phyloP scores from a whole-genome alignment of 169 alveolate species.

The Cryptosporidium ryanae region DNA sequence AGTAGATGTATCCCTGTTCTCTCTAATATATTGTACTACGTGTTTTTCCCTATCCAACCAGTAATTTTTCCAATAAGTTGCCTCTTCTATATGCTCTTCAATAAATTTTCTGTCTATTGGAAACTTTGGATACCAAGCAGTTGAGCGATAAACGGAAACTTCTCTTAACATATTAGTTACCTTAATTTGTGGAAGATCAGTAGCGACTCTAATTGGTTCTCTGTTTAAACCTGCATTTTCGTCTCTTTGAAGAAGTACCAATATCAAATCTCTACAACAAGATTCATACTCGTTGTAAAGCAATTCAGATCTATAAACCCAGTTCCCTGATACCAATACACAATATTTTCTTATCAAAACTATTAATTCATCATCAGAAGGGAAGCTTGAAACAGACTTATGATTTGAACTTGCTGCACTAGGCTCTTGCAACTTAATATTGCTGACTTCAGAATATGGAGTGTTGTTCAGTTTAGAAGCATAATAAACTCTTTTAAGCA shows the following conservation, averaged over 20 bases:
- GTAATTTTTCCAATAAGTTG: slow-evolving; percentile 58
- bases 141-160: slow-evolving; percentile 54
- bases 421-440: slow-evolving; percentile 1
- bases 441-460: not conserved
- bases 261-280: slow-evolving; percentile 67
- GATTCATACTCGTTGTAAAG: slow-evolving; percentile 65
- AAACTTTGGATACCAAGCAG: slow-evolving; percentile 74
- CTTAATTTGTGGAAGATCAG: slow-evolving; percentile 73
- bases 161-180: slow-evolving; percentile 59
- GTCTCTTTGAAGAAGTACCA: slow-evolving; percentile 70
- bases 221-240: slow-evolving; percentile 71
- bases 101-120: slow-evolving; percentile 31
- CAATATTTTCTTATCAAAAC: slow-evolving; percentile 20
- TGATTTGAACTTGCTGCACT: not conserved
- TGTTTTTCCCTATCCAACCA: slow-evolving; percentile 69
- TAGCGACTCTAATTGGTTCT: slow-evolving; percentile 73
- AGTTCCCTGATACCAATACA: slow-evolving; percentile 69
- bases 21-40: slow-evolving; percentile 62
- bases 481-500: slow-evolving; percentile 23
- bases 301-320: slow-evolving; percentile 61
- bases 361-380: slow-evolving; percentile 43
- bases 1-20: slow-evolving; percentile 52
- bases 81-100: slow-evolving; percentile 57
- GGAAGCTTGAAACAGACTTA: not conserved
- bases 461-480: not conserved